A percentile compares a stretch with the other conserved stretches of the same genome.
These are phyloP conservation scores for Porogramme epimiltina DNA, from an alignment of 1,284 basidiomycete species.

Conservation along the genomic window DNA sequence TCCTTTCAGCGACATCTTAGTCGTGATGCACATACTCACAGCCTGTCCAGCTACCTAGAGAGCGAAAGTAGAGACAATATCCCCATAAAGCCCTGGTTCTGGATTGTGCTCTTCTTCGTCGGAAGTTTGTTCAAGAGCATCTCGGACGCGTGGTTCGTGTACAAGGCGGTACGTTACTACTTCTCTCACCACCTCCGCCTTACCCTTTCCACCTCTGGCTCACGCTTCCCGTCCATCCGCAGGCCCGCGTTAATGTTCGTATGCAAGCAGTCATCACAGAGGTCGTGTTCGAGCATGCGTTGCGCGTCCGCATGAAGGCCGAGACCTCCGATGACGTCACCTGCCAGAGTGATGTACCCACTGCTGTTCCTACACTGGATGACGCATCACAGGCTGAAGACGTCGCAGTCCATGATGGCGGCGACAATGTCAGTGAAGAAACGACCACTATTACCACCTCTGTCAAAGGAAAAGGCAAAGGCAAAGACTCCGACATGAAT, in stretches of 20 bases:
- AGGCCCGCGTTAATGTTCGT: slow-evolving; percentile 41
- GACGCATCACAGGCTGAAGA: slow-evolving; percentile 20
- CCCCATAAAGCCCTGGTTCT: slow-evolving; percentile 53
- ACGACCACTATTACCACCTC: neutral
- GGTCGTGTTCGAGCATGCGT: slow-evolving; percentile 57
- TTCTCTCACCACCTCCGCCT: too few species aligned
- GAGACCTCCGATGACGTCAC: slow-evolving; percentile 17
- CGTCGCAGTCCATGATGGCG: neutral
- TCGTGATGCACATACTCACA: too few species aligned
- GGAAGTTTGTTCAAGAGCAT: slow-evolving; percentile 50
- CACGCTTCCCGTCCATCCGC: slow-evolving; percentile 38
- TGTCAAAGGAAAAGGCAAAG: slow-evolving; percentile 19
- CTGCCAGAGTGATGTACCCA: slow-evolving; percentile 11
- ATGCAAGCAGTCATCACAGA: slow-evolving; percentile 55
- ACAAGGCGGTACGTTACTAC: slow-evolving; percentile 21
- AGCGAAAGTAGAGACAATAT: slow-evolving; percentile 19
- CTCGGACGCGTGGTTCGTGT: slow-evolving; percentile 44
- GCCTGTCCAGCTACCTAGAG: slow-evolving; percentile 44
- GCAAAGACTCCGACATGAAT: slow-evolving; percentile 8
- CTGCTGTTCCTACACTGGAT: slow-evolving; percentile 28
- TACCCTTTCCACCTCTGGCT: too few species aligned
- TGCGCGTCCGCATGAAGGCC: slow-evolving; percentile 53
- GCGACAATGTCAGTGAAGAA: too few species aligned
- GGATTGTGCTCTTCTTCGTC: slow-evolving; percentile 63
- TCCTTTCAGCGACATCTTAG: too few species aligned